Conservation (phyloP, 768 basidiomycete species). For the Lactifluus piperatus region DNA sequence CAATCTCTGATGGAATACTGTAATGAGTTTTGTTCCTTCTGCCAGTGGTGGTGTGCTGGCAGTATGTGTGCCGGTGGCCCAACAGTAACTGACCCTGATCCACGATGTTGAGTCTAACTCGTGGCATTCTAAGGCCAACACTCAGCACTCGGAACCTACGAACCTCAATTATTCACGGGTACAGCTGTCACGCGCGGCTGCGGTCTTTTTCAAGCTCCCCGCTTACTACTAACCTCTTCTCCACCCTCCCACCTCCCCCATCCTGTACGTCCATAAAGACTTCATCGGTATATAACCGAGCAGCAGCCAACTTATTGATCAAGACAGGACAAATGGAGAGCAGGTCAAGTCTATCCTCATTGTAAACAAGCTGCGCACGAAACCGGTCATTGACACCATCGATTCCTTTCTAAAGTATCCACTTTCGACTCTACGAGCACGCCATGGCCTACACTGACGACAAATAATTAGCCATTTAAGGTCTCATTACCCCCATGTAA, state of each 20-base stretch:
- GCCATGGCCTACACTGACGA: not conserved
- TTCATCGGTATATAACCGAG: not conserved
- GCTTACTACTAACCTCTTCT: not conserved
- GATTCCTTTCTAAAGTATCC: slow-evolving; percentile 62
- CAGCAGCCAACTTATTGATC: slow-evolving; percentile 12
- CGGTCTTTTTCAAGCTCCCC: not conserved
- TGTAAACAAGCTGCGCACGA: slow-evolving; percentile 74
- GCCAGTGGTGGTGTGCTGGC: not conserved
- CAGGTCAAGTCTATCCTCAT: slow-evolving; percentile 60
- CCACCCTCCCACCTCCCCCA: not conserved
- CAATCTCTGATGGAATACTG: not conserved
- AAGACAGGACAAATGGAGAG: slow-evolving; percentile 16
- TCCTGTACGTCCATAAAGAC: slow-evolving; percentile 3
- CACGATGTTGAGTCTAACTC: not conserved
- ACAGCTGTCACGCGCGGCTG: not conserved
- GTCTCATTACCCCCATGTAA: slow-evolving; percentile 26
- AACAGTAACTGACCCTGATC: not conserved
- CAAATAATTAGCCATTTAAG: slow-evolving; percentile 23
- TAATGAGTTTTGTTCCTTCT: not conserved
- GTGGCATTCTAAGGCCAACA: not conserved
- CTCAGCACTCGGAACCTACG: not conserved
- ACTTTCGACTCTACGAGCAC: not conserved
- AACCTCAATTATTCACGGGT: not conserved
- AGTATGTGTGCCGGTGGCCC: not conserved
- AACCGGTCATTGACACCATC: slow-evolving; percentile 68